These are phyloP conservation scores for Mitragyna speciosa DNA, from an alignment of 257 asterid species.

Conservation along the genomic window DNA sequence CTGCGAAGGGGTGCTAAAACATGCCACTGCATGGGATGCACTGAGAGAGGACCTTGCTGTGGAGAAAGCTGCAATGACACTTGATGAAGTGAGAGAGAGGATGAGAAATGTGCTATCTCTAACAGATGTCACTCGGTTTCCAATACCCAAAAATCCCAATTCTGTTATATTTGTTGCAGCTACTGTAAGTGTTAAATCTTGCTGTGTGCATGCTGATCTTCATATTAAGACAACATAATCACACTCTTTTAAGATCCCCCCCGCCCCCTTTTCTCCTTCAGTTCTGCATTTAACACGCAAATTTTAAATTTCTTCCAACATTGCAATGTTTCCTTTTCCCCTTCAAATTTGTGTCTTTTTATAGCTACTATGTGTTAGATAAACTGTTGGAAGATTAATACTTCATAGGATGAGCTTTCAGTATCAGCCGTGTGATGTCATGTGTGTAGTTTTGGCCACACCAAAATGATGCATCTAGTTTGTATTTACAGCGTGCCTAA, in stretches of 20 bases:
- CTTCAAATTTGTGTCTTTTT: not conserved
- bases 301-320: not conserved
- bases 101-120: slow-evolving; percentile 87
- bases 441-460: not conserved
- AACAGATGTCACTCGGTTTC: slow-evolving; percentile 92
- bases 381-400: not conserved
- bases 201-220: not conserved
- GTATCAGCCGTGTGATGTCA: not conserved
- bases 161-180: slow-evolving; percentile 92
- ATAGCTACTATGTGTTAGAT: not conserved
- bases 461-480: not conserved
- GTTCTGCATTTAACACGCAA: not conserved
- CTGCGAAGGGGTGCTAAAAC: slow-evolving; percentile 71
- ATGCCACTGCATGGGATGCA: slow-evolving; percentile 98
- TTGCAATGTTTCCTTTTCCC: not conserved
- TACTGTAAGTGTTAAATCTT: slow-evolving; percentile 54
- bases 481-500: not conserved
- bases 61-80: slow-evolving; percentile 53
- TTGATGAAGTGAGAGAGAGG: slow-evolving; percentile 82
- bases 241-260: not conserved
- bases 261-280: not conserved
- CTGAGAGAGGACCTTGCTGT: slow-evolving; percentile 66
- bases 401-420: not conserved
- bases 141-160: slow-evolving; percentile 79
- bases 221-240: not conserved